Percentiles rank a stretch among this genome's conserved stretches.
These are phyloP conservation scores for Tuber indicum DNA, from an alignment of 495 filamentous ascomycete species.

Conservation along the genomic window DNA sequence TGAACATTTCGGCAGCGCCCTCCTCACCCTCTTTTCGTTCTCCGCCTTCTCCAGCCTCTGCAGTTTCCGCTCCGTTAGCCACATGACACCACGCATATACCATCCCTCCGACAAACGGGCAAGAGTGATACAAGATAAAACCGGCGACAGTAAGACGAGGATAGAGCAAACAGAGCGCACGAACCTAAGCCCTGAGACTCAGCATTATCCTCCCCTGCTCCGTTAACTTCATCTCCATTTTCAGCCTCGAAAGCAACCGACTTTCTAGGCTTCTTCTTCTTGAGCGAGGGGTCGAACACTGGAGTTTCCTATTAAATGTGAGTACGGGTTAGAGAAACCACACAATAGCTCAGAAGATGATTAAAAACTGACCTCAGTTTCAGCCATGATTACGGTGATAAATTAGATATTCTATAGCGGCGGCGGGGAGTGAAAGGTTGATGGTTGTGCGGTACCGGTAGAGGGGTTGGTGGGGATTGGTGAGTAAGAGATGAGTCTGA, in stretches of 20 bases:
- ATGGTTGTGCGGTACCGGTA: not conserved
- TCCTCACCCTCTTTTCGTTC: conserved; percentile 23
- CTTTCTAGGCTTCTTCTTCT: conserved; percentile 42
- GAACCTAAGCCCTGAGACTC: conserved; percentile 36
- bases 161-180: conserved; percentile 12
- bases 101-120: not conserved
- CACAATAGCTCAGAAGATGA: conserved; percentile 6
- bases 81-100: not conserved
- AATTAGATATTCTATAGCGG: conserved; percentile 3
- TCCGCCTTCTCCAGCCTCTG: conserved; percentile 17
- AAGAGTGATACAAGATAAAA: not conserved
- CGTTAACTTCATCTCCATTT: conserved; percentile 27
- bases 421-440: not conserved
- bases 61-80: not conserved
- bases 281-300: conserved; percentile 33
- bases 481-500: not conserved
- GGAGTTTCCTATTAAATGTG: conserved; percentile 29
- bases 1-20: conserved; percentile 57
- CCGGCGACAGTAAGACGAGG: not conserved
- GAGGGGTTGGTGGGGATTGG: not conserved
- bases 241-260: conserved; percentile 38
- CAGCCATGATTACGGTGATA: conserved; percentile 32
- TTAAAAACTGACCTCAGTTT: conserved; percentile 32
- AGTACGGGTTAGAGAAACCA: not conserved
- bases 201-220: conserved; percentile 32